Percentiles rank a stretch among this genome's conserved stretches.
Evolutionary conservation across 192 early-diverging fungal species (phyloP).

Genomic region (Rhizophagus sp.): DNA sequence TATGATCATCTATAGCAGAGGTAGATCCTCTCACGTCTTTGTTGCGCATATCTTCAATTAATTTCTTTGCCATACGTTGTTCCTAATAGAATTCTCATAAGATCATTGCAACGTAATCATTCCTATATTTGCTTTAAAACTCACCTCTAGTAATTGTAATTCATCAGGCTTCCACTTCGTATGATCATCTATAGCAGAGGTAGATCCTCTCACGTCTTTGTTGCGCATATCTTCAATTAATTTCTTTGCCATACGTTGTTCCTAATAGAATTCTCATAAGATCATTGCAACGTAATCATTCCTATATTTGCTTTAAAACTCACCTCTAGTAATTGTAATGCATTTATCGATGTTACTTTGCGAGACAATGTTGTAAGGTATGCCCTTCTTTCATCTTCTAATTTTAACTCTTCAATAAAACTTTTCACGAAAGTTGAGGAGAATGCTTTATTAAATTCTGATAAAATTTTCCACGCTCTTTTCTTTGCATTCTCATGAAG

Average conservation of each 20-base stretch:
- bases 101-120: not conserved
- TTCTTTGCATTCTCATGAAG: conserved; percentile 31
- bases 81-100: conserved; percentile 20
- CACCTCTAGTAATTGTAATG: conserved; percentile 28
- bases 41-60: conserved; percentile 19
- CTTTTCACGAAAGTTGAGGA: conserved; percentile 20
- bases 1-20: too few relatives aligned
- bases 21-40: not conserved
- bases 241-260: not conserved
- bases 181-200: too few relatives aligned
- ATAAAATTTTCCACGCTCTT: conserved; percentile 28
- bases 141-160: conserved; percentile 18
- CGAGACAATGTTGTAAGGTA: conserved; percentile 7
- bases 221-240: conserved; percentile 19
- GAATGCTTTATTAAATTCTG: conserved; percentile 27
- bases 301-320: conserved; percentile 19
- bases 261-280: conserved; percentile 16
- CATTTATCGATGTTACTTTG: conserved; percentile 23
- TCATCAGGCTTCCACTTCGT: too few relatives aligned
- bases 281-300: conserved; percentile 16
- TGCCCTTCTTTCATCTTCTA: conserved; percentile 18
- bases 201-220: not conserved
- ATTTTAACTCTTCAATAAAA: conserved; percentile 26
- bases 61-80: not conserved
- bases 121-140: conserved; percentile 22